Evolutionary conservation across 2,329 filamentous ascomycete species (phyloP).

Genomic region (Pestalotiopsis sp.): DNA sequence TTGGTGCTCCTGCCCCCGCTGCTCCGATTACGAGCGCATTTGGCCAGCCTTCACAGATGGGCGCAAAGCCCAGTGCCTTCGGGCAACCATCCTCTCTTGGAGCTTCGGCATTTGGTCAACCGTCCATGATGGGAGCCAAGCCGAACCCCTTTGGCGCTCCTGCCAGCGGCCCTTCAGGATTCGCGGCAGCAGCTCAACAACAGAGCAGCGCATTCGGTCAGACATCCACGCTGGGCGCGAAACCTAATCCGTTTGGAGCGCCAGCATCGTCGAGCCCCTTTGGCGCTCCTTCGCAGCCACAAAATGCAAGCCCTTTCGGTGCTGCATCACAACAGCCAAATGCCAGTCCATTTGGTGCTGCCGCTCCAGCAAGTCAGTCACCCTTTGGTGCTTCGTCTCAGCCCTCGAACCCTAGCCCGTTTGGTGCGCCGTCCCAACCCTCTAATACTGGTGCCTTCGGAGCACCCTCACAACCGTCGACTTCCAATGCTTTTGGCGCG

Average conservation of each 20-base stretch:
- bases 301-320: slow-evolving; percentile 30
- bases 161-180: slow-evolving; percentile 26
- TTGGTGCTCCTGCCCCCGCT: slow-evolving; percentile 22
- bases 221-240: slow-evolving; percentile 33
- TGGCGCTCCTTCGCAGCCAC: slow-evolving; percentile 22
- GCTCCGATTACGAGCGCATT: slow-evolving; percentile 39
- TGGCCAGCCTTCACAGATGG: slow-evolving; percentile 41
- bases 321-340: slow-evolving; percentile 14
- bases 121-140: slow-evolving; percentile 30
- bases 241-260: slow-evolving; percentile 27
- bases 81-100: slow-evolving; percentile 20
- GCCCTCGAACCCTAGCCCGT: slow-evolving; percentile 19
- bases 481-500: slow-evolving; percentile 20
- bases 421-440: slow-evolving; percentile 22
- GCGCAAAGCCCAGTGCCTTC: slow-evolving; percentile 26
- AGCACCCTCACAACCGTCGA: slow-evolving; percentile 24
- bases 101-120: slow-evolving; percentile 40
- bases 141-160: slow-evolving; percentile 31
- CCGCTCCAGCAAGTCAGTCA: slow-evolving; percentile 16
- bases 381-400: slow-evolving; percentile 24
- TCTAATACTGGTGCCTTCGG: slow-evolving; percentile 24
- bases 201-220: slow-evolving; percentile 44
- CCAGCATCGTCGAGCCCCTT: slow-evolving; percentile 25
- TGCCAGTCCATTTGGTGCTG: slow-evolving; percentile 25
- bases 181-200: slow-evolving; percentile 32